phyloP scores from a whole-genome alignment of 768 basidiomycete species.

The Tulasnella sp. region DNA sequence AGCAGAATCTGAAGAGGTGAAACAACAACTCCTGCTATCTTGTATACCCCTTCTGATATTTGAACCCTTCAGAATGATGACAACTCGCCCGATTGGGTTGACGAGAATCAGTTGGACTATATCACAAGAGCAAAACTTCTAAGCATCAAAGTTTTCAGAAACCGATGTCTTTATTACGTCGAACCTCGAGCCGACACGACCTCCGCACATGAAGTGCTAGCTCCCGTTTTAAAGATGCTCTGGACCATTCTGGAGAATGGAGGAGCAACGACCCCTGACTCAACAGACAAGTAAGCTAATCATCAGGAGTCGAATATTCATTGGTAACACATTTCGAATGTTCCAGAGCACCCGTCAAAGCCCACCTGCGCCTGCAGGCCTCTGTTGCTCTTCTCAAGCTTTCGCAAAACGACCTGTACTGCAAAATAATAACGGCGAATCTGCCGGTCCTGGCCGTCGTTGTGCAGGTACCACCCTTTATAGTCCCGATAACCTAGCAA shows the following conservation, averaged over 20 bases:
- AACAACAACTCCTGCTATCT: constrained; percentile 37
- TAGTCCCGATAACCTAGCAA: not conserved
- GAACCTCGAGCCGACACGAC: constrained; percentile 50
- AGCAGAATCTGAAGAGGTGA: constrained; percentile 48
- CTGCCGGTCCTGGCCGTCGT: constrained; percentile 73
- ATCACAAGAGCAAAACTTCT: constrained; percentile 71
- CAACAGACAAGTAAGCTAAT: constrained; percentile 53
- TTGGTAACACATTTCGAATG: not conserved
- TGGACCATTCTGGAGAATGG: constrained; percentile 67
- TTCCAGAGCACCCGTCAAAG: constrained; percentile 61
- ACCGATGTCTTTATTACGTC: constrained; percentile 71
- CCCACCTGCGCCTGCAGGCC: constrained; percentile 82
- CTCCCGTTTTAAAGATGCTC: constrained; percentile 77
- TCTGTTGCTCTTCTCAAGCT: constrained; percentile 81
- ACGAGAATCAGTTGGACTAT: constrained; percentile 62
- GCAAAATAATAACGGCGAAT: constrained; percentile 57
- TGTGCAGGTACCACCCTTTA: constrained; percentile 63
- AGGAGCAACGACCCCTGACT: constrained; percentile 66
- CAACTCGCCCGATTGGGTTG: constrained; percentile 70
- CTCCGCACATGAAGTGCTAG: constrained; percentile 65
- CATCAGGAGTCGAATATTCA: not conserved
- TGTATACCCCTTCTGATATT: not conserved
- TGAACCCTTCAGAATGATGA: constrained; percentile 55
- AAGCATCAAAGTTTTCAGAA: constrained; percentile 77
- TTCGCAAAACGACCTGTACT: constrained; percentile 60